A percentile compares a stretch with the other conserved stretches of the same genome.
These are phyloP conservation scores for Yarrowia osloensis DNA, from an alignment of 805 yeast genomes.

Conservation along the genomic window DNA sequence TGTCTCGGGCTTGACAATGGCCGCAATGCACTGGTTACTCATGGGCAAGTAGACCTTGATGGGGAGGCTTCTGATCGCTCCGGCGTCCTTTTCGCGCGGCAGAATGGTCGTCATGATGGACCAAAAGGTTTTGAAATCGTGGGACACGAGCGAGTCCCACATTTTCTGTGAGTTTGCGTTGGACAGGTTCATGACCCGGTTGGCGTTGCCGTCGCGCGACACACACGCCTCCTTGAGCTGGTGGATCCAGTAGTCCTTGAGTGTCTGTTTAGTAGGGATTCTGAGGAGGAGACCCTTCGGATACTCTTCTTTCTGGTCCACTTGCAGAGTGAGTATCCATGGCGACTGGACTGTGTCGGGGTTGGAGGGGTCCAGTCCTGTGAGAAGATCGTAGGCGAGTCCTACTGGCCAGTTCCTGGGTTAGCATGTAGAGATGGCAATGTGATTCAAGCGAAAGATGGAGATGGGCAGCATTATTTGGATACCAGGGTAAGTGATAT, in stretches of 20 bases:
- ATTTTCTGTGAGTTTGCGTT: conserved; percentile 58
- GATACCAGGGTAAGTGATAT: no score
- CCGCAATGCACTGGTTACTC: conserved; percentile 45
- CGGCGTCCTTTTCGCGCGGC: conserved; percentile 33
- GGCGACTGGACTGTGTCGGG: conserved; percentile 33
- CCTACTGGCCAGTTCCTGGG: conserved; percentile 67
- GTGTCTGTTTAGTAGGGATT: conserved; percentile 39
- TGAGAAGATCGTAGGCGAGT: conserved; percentile 57
- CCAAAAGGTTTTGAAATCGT: conserved; percentile 39
- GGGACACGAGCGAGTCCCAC: conserved; percentile 53
- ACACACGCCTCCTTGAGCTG: conserved; percentile 81
- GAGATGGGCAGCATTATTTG: no score
- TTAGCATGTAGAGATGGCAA: neutral
- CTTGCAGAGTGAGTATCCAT: conserved; percentile 51
- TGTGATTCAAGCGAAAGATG: no score
- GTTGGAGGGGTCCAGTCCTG: conserved; percentile 45
- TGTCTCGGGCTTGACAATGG: conserved; percentile 37
- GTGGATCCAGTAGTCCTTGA: conserved; percentile 65
- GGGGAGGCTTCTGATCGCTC: conserved; percentile 38
- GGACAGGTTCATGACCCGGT: conserved; percentile 75
- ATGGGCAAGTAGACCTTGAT: conserved; percentile 43
- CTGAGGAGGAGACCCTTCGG: conserved; percentile 53
- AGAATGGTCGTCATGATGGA: conserved; percentile 36
- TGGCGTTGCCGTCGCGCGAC: conserved; percentile 74
- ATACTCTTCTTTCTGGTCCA: conserved; percentile 47